A percentile compares a stretch with the other conserved stretches of the same genome.
Evolutionary conservation across 306 rosid species (phyloP).

Genomic region (Malus fusca): DNA sequence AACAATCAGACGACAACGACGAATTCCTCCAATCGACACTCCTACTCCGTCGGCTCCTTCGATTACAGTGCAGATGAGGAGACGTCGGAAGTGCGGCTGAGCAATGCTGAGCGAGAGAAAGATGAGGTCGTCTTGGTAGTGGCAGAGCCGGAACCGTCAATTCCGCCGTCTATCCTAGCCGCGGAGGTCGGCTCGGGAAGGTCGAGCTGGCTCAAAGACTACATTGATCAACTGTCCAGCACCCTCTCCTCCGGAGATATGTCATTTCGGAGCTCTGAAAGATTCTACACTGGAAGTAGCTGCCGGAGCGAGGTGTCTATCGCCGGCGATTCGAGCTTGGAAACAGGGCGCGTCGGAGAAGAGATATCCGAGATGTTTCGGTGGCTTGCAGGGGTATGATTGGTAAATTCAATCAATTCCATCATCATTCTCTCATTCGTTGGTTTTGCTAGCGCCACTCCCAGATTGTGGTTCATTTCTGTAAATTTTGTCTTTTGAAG

Average conservation of each 20-base stretch:
- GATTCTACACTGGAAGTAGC: slow-evolving; percentile 60
- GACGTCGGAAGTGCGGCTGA: slow-evolving; percentile 42
- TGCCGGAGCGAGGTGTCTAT: slow-evolving; percentile 53
- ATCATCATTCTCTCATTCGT: not conserved
- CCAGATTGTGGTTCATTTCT: too few species aligned
- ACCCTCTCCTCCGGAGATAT: slow-evolving; percentile 58
- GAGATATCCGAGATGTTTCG: slow-evolving; percentile 81
- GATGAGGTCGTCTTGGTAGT: slow-evolving; percentile 14
- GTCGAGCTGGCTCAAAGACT: slow-evolving; percentile 71
- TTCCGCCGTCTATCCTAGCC: slow-evolving; percentile 18
- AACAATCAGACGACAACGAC: not conserved
- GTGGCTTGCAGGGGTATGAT: slow-evolving; percentile 88
- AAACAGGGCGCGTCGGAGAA: slow-evolving; percentile 55
- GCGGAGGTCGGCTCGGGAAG: slow-evolving; percentile 50
- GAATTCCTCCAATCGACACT: slow-evolving; percentile 19
- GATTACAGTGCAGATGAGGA: slow-evolving; percentile 65
- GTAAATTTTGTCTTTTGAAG: too few species aligned
- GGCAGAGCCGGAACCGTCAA: not conserved
- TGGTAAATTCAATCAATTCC: slow-evolving; percentile 23
- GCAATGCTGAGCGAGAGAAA: slow-evolving; percentile 35
- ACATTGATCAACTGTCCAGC: slow-evolving; percentile 61
- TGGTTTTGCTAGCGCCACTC: too few species aligned
- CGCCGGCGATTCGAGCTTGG: slow-evolving; percentile 51
- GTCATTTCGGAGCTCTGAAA: slow-evolving; percentile 78
- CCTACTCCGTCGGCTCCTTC: slow-evolving; percentile 81